Evolutionary conservation across 208 protist species (phyloP).

Genomic region (Tetramitus jugosus): DNA sequence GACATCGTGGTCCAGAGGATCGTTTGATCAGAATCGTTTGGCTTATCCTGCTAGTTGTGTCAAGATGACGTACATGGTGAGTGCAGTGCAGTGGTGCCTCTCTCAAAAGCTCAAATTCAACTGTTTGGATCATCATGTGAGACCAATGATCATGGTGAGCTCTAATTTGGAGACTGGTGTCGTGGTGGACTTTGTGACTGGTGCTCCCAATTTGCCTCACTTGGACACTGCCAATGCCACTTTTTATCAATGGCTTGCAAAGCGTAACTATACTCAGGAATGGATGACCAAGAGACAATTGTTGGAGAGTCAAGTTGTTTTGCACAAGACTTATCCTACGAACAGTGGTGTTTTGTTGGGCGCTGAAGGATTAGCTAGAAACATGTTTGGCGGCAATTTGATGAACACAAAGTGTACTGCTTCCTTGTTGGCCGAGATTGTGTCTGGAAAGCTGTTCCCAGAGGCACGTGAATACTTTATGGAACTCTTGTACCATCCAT

Average conservation of each 20-base stretch:
- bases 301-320: conserved; percentile 16
- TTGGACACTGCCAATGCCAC: background rate
- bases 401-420: background rate
- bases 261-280: conserved; percentile 23
- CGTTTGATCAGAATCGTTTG: too few species aligned
- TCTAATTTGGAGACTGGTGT: conserved; percentile 28
- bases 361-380: background rate
- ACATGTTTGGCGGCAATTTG: background rate
- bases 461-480: background rate
- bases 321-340: conserved; percentile 26
- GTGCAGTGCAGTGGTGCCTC: conserved; percentile 15
- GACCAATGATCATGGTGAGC: conserved; percentile 22
- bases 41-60: conserved; percentile 25
- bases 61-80: conserved; percentile 22
- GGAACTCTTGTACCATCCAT: background rate
- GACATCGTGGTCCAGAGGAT: too few species aligned
- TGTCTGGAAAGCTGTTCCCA: background rate
- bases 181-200: conserved; percentile 22
- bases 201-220: background rate
- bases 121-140: conserved; percentile 20
- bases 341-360: conserved; percentile 21
- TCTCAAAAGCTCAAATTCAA: background rate
- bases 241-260: conserved; percentile 12
- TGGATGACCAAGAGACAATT: conserved; percentile 11
- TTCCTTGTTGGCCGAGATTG: background rate